A percentile compares a stretch with the other conserved stretches of the same genome.
These are phyloP conservation scores for Herpetomonas samuelpessoai DNA, from an alignment of 208 protist species.

Conservation along the genomic window DNA sequence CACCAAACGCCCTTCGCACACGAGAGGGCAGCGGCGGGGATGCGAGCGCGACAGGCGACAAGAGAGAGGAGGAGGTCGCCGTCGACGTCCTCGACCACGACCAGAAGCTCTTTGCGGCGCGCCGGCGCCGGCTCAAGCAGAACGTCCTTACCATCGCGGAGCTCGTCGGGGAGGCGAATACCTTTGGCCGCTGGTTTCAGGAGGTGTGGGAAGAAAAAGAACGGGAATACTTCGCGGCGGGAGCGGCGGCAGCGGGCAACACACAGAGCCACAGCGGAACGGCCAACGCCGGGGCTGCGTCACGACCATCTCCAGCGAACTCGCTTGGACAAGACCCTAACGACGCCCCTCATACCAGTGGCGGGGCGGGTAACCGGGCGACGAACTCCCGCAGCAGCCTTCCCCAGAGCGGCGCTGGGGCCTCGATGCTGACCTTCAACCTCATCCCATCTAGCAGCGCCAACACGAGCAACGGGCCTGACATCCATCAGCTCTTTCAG, in stretches of 20 bases:
- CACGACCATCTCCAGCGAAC: no score
- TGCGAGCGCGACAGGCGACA: no score
- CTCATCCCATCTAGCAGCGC: neutral
- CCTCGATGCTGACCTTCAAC: neutral
- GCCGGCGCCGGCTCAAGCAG: slow-evolving; percentile 7
- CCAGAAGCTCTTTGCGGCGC: slow-evolving; percentile 6
- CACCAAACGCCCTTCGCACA: neutral
- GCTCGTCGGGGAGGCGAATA: slow-evolving; percentile 7
- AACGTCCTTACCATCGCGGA: slow-evolving; percentile 6
- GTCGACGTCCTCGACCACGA: neutral
- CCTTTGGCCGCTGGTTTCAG: slow-evolving; percentile 6
- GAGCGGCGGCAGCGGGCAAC: neutral
- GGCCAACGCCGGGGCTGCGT: no score
- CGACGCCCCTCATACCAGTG: no score
- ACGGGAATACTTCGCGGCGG: neutral
- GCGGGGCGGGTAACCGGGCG: no score
- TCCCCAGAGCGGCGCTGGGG: no score
- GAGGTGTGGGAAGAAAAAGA: neutral
- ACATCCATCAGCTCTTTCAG: slow-evolving; percentile 36
- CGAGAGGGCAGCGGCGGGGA: neutral
- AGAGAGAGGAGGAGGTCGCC: neutral
- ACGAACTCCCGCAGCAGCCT: neutral
- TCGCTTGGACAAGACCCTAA: no score
- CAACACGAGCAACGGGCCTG: slow-evolving; percentile 8
- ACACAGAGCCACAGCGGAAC: no score